Percentiles rank a stretch among this genome's conserved stretches.
These are phyloP conservation scores for Blastobotrys persicus DNA, from an alignment of 1,139 yeast species.

Conservation along the genomic window DNA sequence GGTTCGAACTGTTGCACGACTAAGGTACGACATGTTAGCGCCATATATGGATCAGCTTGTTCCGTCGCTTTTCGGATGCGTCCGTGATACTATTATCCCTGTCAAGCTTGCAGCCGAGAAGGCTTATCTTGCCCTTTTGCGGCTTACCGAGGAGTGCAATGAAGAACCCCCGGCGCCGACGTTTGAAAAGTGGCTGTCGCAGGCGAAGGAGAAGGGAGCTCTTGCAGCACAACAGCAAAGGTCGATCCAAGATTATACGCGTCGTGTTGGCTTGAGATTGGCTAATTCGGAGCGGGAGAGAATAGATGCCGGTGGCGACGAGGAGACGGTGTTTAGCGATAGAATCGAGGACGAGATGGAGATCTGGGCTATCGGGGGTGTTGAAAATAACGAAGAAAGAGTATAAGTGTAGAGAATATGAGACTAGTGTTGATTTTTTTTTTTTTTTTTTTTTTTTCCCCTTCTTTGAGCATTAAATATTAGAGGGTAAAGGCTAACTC, in stretches of 20 bases:
- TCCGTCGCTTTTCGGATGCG: conserved; percentile 75
- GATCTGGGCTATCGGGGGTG: conserved; percentile 83
- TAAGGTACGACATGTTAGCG: conserved; percentile 49
- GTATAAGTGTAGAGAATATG: too few species aligned
- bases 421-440: not conserved
- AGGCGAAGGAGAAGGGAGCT: conserved; percentile 17
- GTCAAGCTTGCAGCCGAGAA: conserved; percentile 93
- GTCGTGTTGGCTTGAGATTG: conserved; percentile 78
- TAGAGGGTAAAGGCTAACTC: too few species aligned
- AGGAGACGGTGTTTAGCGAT: conserved; percentile 79
- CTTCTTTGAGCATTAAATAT: too few species aligned
- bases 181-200: conserved; percentile 61
- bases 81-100: conserved; percentile 84
- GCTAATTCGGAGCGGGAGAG: conserved; percentile 86
- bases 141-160: conserved; percentile 58
- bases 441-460: too few species aligned
- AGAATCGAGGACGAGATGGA: conserved; percentile 82
- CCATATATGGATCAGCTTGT: conserved; percentile 58
- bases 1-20: conserved; percentile 69
- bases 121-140: conserved; percentile 72
- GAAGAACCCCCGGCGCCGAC: conserved; percentile 37
- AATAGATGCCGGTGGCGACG: conserved; percentile 88
- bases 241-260: conserved; percentile 82
- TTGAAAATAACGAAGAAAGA: conserved; percentile 25
- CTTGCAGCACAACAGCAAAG: conserved; percentile 42